phyloP scores from a whole-genome alignment of 2,329 filamentous ascomycete species.

The Trichophyton simii region DNA sequence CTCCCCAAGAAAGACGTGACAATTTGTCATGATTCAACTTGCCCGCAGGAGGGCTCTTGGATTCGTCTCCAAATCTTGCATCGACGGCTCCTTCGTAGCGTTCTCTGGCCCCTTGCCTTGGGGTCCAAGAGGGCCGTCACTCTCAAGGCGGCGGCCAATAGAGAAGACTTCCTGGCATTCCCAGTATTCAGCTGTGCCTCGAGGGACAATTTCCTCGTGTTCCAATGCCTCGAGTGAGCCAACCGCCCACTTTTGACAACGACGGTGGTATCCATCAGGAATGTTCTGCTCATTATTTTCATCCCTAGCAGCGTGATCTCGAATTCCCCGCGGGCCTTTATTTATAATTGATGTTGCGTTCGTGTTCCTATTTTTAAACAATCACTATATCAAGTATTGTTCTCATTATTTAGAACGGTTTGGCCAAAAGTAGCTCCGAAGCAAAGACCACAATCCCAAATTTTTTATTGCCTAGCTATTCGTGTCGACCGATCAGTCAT shows the following conservation, averaged over 20 bases:
- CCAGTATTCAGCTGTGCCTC: neutral
- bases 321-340: too few relatives aligned
- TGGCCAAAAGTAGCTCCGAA: too few relatives aligned
- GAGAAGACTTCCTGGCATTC: neutral
- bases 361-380: too few relatives aligned
- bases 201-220: neutral
- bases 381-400: too few relatives aligned
- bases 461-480: too few relatives aligned
- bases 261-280: neutral
- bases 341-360: too few relatives aligned
- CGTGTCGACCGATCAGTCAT: too few relatives aligned
- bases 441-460: too few relatives aligned
- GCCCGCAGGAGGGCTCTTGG: neutral
- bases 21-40: neutral
- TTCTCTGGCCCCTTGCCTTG: neutral
- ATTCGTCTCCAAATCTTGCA: neutral
- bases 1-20: neutral
- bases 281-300: neutral
- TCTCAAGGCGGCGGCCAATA: neutral
- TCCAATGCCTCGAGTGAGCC: neutral
- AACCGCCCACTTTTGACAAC: neutral
- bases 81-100: neutral
- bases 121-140: neutral
- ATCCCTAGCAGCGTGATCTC: neutral
- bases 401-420: too few relatives aligned